Base-by-base conservation (phyloP, 192 early-diverging fungal species). In the Coemansia sp. region DNA sequence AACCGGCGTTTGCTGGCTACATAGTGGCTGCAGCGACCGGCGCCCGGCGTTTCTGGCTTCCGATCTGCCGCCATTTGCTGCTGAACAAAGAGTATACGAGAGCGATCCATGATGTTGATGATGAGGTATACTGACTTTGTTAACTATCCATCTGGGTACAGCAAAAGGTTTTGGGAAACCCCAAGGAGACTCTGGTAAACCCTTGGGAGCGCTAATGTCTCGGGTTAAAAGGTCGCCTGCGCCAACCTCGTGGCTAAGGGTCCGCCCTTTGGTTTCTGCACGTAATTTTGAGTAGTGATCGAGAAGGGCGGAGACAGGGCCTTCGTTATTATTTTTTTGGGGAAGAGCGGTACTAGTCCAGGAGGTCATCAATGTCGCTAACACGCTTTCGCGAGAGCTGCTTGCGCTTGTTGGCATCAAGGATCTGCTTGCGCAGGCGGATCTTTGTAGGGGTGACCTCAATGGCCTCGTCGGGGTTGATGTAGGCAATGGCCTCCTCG, bases 401-500 rank as follows among this genome's bases (percentile, higher is more conserved):
- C 75, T 87, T 89, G 71, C 92, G 88, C 75, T 85, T 87, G 55
- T 51, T 86, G 2, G 90, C 62, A 55, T 94, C 93, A 62, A 92
- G 72, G 41, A 88, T 84, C 63, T 87, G 87, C 82, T 93, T 94
- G 56, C 93, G 88, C 48, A 90, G 87, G 18, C 93, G 84, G 62
- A 94, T 75, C 44, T 81, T 82, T 1, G 86, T 84, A 20, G 92
- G 93, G 1, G 93, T 94, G 49, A 94, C 85, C 66, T 94, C 93
- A 58, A 94, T 88, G 14, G 92, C 92, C 79, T 94, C 93, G 77
- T 94, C 93, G 51, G 88, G 90, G 64, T 84, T 83, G 48, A 87
- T 84, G 63, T 93, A 94, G n/a, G 88, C 85, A 65, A 94, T 92
- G 81, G 89, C 81, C 61, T 87, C 86, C 76, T 94, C 93, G 43